phyloP scores from a whole-genome alignment of 768 basidiomycete genomes.

The Leucosporidium creatinivorum region DNA sequence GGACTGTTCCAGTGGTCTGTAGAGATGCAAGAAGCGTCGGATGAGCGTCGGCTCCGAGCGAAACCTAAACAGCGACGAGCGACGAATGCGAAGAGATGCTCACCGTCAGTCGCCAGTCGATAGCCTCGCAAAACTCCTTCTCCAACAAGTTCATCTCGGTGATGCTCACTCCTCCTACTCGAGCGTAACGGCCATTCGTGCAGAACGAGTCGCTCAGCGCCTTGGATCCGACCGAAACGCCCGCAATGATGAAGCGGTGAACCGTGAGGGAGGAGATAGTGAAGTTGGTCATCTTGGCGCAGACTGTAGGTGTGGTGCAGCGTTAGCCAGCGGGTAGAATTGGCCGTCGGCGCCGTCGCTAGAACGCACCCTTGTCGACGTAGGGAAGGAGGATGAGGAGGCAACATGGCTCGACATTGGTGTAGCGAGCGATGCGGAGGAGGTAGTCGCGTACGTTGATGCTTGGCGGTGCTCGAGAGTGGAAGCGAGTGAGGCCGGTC shows the following conservation, averaged over 20 bases:
- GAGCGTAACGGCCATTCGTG: conserved; percentile 88
- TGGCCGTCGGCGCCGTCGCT: neutral
- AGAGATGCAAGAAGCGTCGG: neutral
- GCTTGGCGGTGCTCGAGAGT: conserved; percentile 80
- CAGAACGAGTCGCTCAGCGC: conserved; percentile 93
- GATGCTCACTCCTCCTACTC: conserved; percentile 88
- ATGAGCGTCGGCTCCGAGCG: neutral
- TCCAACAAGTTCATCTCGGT: conserved; percentile 90
- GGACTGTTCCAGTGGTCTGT: conserved; percentile 30
- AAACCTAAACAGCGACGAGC: neutral
- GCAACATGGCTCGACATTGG: conserved; percentile 84
- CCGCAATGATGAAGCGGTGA: conserved; percentile 93
- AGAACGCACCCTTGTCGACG: conserved; percentile 58
- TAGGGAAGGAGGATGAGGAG: conserved; percentile 77
- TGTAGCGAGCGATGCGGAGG: conserved; percentile 84
- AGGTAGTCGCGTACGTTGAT: conserved; percentile 90
- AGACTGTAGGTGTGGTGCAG: conserved; percentile 49
- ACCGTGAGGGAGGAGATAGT: conserved; percentile 92
- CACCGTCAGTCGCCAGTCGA: conserved; percentile 92
- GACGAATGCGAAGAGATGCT: conserved; percentile 32
- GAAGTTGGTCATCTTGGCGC: conserved; percentile 75
- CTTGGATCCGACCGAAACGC: conserved; percentile 86
- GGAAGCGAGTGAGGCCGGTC: conserved; percentile 88
- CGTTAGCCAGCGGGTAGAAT: neutral
- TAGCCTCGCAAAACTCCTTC: conserved; percentile 80